These are phyloP conservation scores for Silene vulgaris DNA, from an alignment of 179 eudicot genomes.

Conservation along the genomic window DNA sequence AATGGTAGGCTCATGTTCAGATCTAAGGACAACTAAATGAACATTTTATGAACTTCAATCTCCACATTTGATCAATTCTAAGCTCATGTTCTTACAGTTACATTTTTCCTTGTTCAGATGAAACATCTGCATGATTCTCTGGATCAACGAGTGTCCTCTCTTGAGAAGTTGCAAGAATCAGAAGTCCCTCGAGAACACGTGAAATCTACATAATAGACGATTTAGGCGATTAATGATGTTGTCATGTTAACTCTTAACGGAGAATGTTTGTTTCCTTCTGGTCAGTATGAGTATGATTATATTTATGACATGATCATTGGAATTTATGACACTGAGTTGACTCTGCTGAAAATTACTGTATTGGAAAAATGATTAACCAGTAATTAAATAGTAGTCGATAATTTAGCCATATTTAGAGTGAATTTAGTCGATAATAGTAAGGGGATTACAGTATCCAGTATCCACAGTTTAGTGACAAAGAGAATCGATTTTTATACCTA, in stretches of 20 bases:
- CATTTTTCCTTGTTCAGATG: slow-evolving; percentile 35
- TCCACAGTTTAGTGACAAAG: no score
- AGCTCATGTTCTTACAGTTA: neutral
- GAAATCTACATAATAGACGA: slow-evolving; percentile 45
- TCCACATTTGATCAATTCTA: neutral
- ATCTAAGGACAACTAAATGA: no score
- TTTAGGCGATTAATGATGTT: slow-evolving; percentile 5
- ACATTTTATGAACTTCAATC: no score
- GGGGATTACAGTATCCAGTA: no score
- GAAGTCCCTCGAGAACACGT: slow-evolving; percentile 42
- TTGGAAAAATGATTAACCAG: neutral
- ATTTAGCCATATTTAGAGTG: no score
- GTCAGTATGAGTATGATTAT: neutral
- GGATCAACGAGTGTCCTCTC: slow-evolving; percentile 52
- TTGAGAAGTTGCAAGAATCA: slow-evolving; percentile 48
- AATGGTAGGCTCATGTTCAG: no score
- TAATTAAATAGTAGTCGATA: no score
- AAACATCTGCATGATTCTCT: slow-evolving; percentile 52
- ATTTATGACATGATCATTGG: neutral
- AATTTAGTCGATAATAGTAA: no score
- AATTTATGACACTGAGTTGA: neutral
- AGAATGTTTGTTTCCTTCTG: slow-evolving; percentile 2
- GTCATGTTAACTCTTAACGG: neutral
- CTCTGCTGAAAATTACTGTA: neutral
- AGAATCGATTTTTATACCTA: no score